phyloP scores from a whole-genome alignment of 1,139 yeast species.

The Saccharomyces hybrid region DNA sequence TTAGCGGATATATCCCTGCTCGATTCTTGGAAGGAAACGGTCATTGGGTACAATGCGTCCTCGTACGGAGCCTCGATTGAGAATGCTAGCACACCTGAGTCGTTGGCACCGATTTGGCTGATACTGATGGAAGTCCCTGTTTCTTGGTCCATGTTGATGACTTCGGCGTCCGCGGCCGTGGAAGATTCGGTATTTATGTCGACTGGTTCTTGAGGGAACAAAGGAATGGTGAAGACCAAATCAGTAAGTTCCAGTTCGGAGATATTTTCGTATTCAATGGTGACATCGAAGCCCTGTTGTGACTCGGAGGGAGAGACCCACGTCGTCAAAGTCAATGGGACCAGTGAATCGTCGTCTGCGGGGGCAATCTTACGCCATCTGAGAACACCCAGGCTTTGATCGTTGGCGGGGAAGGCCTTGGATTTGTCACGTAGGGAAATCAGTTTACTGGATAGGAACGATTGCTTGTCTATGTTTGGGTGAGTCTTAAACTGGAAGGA shows the following conservation, averaged over 20 bases:
- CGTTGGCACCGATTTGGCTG: slow-evolving; percentile 36
- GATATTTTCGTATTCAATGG: slow-evolving; percentile 76
- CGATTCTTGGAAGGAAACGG: slow-evolving; percentile 37
- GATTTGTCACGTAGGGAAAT: slow-evolving; percentile 70
- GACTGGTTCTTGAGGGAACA: slow-evolving; percentile 44
- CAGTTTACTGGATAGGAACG: slow-evolving; percentile 49
- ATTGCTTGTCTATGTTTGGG: slow-evolving; percentile 82
- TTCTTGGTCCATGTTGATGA: slow-evolving; percentile 46
- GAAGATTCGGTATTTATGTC: slow-evolving; percentile 41
- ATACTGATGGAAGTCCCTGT: slow-evolving; percentile 52
- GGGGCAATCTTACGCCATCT: slow-evolving; percentile 77
- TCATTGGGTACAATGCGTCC: slow-evolving; percentile 85
- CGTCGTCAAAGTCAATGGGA: slow-evolving; percentile 72
- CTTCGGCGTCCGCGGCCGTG: slow-evolving; percentile 40
- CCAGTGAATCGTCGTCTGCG: slow-evolving; percentile 45
- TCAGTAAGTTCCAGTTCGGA: slow-evolving; percentile 37
- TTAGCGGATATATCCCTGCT: neutral
- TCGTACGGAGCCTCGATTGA: slow-evolving; percentile 68
- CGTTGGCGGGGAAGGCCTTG: slow-evolving; percentile 84
- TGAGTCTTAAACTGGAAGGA: slow-evolving; percentile 77
- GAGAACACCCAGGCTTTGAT: slow-evolving; percentile 80
- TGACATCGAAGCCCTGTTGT: slow-evolving; percentile 58
- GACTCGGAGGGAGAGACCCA: slow-evolving; percentile 65
- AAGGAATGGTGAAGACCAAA: slow-evolving; percentile 60
- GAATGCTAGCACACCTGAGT: slow-evolving; percentile 74